Base-by-base conservation (phyloP, 768 basidiomycete genomes). In the Hirschioporus abietinus region DNA sequence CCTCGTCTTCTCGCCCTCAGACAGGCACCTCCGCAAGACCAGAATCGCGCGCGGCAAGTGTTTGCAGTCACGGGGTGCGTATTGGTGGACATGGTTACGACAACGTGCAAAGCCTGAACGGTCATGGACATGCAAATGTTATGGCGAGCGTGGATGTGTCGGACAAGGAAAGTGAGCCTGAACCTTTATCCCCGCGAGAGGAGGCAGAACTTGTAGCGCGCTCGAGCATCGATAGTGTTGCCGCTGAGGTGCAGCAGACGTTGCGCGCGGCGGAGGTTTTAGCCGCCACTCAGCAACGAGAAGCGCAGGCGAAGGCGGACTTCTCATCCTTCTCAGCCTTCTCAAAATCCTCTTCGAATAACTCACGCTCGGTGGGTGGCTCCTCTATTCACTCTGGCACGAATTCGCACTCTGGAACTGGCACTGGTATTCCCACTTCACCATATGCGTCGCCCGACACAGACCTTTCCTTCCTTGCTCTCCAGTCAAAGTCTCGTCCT, bases 171-270 rank as follows among this genome's bases (percentile, higher is more conserved):
- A 82, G 83, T 35, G 87, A 86, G 69, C 80, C 77, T 34, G 81
- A 83, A 66, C 79, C 82, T 8, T 71, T 82, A 60, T 74, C 81
- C 57, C 77, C 79, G 52, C 82, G 84, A 64, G 88, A 88, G 67
- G 89, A 90, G 68, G 79, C 80, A 1, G 90, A 91, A 60, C 72
- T 89, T 61, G 69, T 91, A 63, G 88, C 89, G 57, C 86, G 90
- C n/a, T 94, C 93, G 24, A 94, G 92, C 20, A 85, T 93, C 69
- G 93, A 95, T 75, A 93, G 92, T 67, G 88, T 95, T 27, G 91
- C 92, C 24, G 88, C 92, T 71, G 93, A 95, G 80, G 86, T 92
- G 35, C 84, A 82, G 66, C 85, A 79, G 66, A 93, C 90, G 10
- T 78, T 92, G 68, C 86, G 84, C 68, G 70, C 75, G 63, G 52